Percentiles rank a stretch among this genome's conserved stretches.
phyloP scores from a whole-genome alignment of 805 yeast genomes.

The Torulaspora quercuum region DNA sequence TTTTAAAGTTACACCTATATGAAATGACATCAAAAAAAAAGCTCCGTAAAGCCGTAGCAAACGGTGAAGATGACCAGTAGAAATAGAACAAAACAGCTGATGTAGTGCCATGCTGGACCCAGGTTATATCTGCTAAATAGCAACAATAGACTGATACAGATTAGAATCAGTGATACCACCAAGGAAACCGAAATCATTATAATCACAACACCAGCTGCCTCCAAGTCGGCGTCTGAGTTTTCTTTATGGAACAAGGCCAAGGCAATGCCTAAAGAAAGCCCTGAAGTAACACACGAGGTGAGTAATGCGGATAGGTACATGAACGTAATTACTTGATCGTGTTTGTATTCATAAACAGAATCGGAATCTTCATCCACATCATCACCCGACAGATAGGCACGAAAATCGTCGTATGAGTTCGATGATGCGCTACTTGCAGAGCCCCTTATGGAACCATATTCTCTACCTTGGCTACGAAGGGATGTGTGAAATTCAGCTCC shows the following conservation, averaged over 20 bases:
- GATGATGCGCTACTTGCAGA: constrained; percentile 8
- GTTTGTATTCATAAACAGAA: constrained; percentile 30
- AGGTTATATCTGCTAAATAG: constrained; percentile 32
- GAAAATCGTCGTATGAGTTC: constrained; percentile 19
- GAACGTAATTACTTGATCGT: constrained; percentile 34
- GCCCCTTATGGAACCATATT: constrained; percentile 9
- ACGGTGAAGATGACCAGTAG: constrained; percentile 29
- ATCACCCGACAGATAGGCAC: constrained; percentile 18
- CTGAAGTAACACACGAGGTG: constrained; percentile 29
- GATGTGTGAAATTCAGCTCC: neutral
- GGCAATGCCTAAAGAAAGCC: constrained; percentile 29
- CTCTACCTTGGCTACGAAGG: neutral
- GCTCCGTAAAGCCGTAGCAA: constrained; percentile 34
- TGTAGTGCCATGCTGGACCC: constrained; percentile 37
- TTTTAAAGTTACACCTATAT: neutral
- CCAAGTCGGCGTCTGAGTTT: constrained; percentile 20
- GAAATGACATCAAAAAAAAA: constrained; percentile 16
- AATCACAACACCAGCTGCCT: constrained; percentile 22
- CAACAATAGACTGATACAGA: constrained; percentile 24
- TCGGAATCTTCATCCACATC: constrained; percentile 26
- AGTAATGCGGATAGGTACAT: constrained; percentile 29
- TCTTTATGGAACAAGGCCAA: constrained; percentile 26
- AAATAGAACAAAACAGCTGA: constrained; percentile 27
- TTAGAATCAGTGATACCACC: constrained; percentile 26
- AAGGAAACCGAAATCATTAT: constrained; percentile 24